Evolutionary conservation across 805 yeast species (phyloP), one percentile per base, ranked within the genome.

Genomic region (Candida xyloterini): DNA sequence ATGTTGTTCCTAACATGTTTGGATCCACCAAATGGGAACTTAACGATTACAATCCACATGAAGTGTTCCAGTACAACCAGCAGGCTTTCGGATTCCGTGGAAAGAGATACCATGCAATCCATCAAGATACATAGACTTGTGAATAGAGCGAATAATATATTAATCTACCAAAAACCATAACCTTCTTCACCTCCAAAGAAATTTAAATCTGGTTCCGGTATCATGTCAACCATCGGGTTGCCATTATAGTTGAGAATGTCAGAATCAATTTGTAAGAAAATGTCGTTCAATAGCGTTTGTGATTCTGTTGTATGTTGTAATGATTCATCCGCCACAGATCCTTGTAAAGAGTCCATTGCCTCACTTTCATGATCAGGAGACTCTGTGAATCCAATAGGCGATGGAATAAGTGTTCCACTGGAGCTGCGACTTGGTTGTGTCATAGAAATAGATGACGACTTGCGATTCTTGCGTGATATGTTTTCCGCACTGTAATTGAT

Each of bases 1-100:
- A 84, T 43, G 84, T 80, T 25, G 72, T 79, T 7, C 73, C 73
- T 37, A 93, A 93, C 62, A 57, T 74, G 23, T 93, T 84, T 63
- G 84, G 86, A 30, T 82, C 95, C 23, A 84, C 96, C 15, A 90
- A 90, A 66, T 86, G 96, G 85, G 98, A 93, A 62, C 74, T 93
- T 55, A 93, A 90, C 54, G 98, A 91, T 60, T 66, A 79, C 47
- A 79, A 88, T 60, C 98, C 98, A 15, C 91, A 90, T 23, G 97
- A 91, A 60, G 86, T 88, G 11, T 91, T 84, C 71, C 95, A 86
- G 68, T 84, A 86, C 59, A 93, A 93, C 69, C 89, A 86, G 71
- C 79, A 81, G 58, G 66, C 93, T 40, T 90, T 88, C 63, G 99
- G 91, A 9, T 77, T 90, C 64, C 81, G 99, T 68, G 98, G 99